Percentiles rank a stretch among this genome's conserved stretches.
These are phyloP conservation scores for Coemansia sp. DNA, from an alignment of 192 early-diverging fungal species.

Conservation along the genomic window DNA sequence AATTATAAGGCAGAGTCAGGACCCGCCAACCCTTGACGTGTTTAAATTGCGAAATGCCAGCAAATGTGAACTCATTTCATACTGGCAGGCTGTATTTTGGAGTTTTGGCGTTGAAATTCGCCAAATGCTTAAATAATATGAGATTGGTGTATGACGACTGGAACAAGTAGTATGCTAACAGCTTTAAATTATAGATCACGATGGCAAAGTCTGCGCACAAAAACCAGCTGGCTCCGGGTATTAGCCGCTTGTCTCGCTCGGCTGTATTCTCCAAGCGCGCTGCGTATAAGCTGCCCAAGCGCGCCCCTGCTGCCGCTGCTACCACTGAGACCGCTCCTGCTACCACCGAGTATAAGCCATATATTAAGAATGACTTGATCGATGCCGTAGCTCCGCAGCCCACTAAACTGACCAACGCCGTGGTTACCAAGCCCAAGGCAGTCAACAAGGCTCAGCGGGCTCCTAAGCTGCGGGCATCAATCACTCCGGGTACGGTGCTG, in stretches of 20 bases:
- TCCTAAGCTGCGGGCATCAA: slow-evolving; percentile 78
- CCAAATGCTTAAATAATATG: no score
- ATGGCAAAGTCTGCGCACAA: slow-evolving; percentile 74
- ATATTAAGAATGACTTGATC: slow-evolving; percentile 74
- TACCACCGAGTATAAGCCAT: slow-evolving; percentile 50
- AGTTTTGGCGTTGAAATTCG: no score
- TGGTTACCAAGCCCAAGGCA: slow-evolving; percentile 74
- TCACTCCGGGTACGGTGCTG: slow-evolving; percentile 96
- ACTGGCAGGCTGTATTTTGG: no score
- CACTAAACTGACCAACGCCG: slow-evolving; percentile 62
- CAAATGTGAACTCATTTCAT: no score
- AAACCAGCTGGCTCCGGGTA: slow-evolving; percentile 79
- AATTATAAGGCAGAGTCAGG: no score
- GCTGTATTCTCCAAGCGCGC: slow-evolving; percentile 81
- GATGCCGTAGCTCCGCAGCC: slow-evolving; percentile 56
- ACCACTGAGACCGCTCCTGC: slow-evolving; percentile 16
- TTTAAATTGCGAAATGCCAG: no score
- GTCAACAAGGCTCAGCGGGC: slow-evolving; percentile 73
- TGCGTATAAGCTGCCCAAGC: slow-evolving; percentile 85
- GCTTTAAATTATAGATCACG: slow-evolving; percentile 24
- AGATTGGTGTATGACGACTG: no score
- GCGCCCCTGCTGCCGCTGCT: slow-evolving; percentile 30
- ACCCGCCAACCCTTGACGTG: no score
- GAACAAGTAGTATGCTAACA: background rate
- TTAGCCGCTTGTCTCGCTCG: slow-evolving; percentile 80